Evolutionary conservation across 1,139 yeast species (phyloP).

Genomic region (Taphrina pruni): DNA sequence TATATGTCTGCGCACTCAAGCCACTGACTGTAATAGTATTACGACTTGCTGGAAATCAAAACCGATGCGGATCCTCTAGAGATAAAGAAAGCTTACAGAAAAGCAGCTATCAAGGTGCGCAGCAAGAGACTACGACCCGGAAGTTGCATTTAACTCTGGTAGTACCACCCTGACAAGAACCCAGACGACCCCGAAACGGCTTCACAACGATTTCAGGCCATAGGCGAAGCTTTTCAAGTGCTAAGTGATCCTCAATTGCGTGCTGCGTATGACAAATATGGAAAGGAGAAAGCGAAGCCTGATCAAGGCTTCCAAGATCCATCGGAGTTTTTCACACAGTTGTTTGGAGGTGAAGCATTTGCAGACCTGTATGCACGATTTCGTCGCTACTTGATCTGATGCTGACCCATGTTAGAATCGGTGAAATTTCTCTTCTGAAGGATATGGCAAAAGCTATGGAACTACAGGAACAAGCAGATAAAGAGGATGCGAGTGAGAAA

Average conservation of each 20-base stretch:
- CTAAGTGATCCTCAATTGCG: constrained; percentile 76
- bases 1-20: too few species aligned
- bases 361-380: constrained; percentile 60
- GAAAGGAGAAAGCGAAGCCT: constrained; percentile 72
- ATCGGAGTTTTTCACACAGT: constrained; percentile 78
- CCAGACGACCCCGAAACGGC: constrained; percentile 47
- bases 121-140: neutral
- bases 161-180: constrained; percentile 43
- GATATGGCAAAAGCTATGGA: constrained; percentile 78
- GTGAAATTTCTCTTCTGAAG: constrained; percentile 84
- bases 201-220: constrained; percentile 54
- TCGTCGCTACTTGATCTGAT: constrained; percentile 34
- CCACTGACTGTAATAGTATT: constrained; percentile 59
- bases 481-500: constrained; percentile 63
- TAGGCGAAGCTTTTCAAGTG: constrained; percentile 83
- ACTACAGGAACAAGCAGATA: constrained; percentile 75
- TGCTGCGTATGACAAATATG: constrained; percentile 78
- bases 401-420: constrained; percentile 58
- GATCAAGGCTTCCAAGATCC: constrained; percentile 61
- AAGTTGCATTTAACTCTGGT: neutral
- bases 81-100: constrained; percentile 91
- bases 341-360: constrained; percentile 94
- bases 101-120: constrained; percentile 48
- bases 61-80: constrained; percentile 79
- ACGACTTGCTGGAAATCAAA: constrained; percentile 72